Evolutionary conservation across 2,329 filamentous ascomycete species (phyloP).

Genomic region (Fusarium subtropicale): DNA sequence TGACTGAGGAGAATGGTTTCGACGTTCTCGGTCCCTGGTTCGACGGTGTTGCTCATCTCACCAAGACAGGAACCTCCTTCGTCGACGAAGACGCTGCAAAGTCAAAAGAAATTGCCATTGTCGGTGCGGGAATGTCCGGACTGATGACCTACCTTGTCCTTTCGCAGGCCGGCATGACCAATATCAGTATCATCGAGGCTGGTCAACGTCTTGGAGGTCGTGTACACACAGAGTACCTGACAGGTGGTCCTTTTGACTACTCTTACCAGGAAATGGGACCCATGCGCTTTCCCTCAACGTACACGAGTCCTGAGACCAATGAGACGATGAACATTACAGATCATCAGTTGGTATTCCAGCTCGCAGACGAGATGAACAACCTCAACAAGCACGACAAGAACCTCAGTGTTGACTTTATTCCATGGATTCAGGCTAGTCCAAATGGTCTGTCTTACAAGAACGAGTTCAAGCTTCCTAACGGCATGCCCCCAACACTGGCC

Average conservation of each 20-base stretch:
- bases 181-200: constrained; percentile 15
- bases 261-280: constrained; percentile 28
- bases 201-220: constrained; percentile 6
- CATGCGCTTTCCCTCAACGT: constrained; percentile 13
- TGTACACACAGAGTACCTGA: constrained; percentile 11
- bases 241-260: constrained; percentile 7
- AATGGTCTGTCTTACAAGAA: constrained; percentile 15
- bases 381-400: constrained; percentile 15
- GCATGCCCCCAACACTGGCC: not conserved
- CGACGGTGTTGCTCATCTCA: constrained; percentile 1
- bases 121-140: constrained; percentile 5
- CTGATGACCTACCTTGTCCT: constrained; percentile 14
- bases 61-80: not conserved
- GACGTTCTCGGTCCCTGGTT: constrained; percentile 9
- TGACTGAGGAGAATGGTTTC: not conserved
- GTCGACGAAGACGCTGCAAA: constrained; percentile 1
- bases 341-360: constrained; percentile 9
- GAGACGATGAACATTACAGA: constrained; percentile 25
- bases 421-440: not conserved
- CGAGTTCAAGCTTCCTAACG: constrained; percentile 9
- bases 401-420: constrained; percentile 15
- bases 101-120: not conserved
- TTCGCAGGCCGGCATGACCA: constrained; percentile 18
- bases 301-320: constrained; percentile 8
- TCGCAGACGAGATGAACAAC: constrained; percentile 16